These are phyloP conservation scores for Lachnellula cervina DNA, from an alignment of 2,329 filamentous ascomycete genomes.

Conservation along the genomic window DNA sequence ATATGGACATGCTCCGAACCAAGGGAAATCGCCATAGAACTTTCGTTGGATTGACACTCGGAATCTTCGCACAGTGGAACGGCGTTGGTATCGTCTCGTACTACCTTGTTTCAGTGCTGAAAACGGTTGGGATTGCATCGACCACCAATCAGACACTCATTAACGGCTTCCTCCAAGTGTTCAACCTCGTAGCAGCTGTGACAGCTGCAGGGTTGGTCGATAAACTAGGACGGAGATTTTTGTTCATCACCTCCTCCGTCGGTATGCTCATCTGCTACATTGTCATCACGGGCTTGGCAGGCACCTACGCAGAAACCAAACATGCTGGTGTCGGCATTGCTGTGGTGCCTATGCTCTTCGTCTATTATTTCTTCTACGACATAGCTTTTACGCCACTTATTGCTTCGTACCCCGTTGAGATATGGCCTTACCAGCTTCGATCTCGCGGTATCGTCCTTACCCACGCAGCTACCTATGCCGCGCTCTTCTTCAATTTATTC, in stretches of 20 bases:
- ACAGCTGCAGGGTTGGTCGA: slow-evolving; percentile 35
- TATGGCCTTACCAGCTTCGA: slow-evolving; percentile 36
- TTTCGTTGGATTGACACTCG: slow-evolving; percentile 30
- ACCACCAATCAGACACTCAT: slow-evolving; percentile 24
- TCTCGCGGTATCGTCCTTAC: slow-evolving; percentile 35
- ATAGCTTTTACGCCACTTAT: slow-evolving; percentile 29
- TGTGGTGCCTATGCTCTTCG: slow-evolving; percentile 45
- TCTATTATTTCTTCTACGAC: slow-evolving; percentile 42
- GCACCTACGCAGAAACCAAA: slow-evolving; percentile 8
- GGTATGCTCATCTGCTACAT: slow-evolving; percentile 25
- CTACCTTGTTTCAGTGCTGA: slow-evolving; percentile 33
- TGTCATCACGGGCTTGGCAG: slow-evolving; percentile 5
- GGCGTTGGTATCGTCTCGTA: slow-evolving; percentile 31
- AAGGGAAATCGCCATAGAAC: slow-evolving; percentile 29
- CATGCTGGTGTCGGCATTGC: slow-evolving; percentile 19
- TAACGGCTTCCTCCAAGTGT: slow-evolving; percentile 30
- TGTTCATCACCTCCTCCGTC: slow-evolving; percentile 28
- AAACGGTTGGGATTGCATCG: slow-evolving; percentile 22
- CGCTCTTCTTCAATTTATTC: slow-evolving; percentile 41
- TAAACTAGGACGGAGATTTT: slow-evolving; percentile 24
- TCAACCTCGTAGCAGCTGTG: slow-evolving; percentile 35
- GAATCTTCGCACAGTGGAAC: slow-evolving; percentile 30
- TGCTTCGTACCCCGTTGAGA: slow-evolving; percentile 32
- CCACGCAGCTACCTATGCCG: background rate
- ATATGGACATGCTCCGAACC: slow-evolving; percentile 23